A percentile compares a stretch with the other conserved stretches of the same genome.
phyloP scores from a whole-genome alignment of 176 grass and related monocot species.

The Dactylis glomerata region DNA sequence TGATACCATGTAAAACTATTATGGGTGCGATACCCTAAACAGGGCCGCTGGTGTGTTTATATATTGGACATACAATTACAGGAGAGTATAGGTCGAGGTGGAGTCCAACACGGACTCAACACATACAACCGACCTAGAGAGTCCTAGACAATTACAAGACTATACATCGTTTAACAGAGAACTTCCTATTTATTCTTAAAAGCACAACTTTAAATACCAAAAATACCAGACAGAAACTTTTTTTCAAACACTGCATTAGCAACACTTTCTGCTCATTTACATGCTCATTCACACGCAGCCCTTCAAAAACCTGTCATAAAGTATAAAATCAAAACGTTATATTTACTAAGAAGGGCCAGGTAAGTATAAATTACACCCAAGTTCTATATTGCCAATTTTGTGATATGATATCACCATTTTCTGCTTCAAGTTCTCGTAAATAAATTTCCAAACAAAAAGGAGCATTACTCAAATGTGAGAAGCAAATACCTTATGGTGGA shows the following conservation, averaged over 20 bases:
- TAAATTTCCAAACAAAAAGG: neutral
- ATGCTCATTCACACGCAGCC: neutral
- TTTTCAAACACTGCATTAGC: neutral
- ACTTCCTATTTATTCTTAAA: too few species aligned
- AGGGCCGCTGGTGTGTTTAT: too few species aligned
- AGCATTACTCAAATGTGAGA: neutral
- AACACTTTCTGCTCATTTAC: neutral
- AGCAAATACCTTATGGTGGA: constrained; percentile 59
- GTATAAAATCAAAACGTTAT: neutral
- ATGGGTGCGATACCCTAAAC: too few species aligned
- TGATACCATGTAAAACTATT: too few species aligned
- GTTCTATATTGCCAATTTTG: neutral
- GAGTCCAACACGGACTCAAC: too few species aligned
- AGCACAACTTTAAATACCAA: too few species aligned
- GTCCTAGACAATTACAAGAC: too few species aligned
- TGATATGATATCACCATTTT: neutral
- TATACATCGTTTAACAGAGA: too few species aligned
- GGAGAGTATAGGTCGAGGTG: too few species aligned
- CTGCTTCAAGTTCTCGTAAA: neutral
- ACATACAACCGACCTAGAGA: too few species aligned
- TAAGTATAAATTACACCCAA: neutral
- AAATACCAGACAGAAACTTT: neutral
- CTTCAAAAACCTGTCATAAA: neutral
- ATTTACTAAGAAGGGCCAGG: neutral
- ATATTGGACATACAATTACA: too few species aligned